Conservation (phyloP, 1,284 basidiomycete species). For the Trametes versicolor region DNA sequence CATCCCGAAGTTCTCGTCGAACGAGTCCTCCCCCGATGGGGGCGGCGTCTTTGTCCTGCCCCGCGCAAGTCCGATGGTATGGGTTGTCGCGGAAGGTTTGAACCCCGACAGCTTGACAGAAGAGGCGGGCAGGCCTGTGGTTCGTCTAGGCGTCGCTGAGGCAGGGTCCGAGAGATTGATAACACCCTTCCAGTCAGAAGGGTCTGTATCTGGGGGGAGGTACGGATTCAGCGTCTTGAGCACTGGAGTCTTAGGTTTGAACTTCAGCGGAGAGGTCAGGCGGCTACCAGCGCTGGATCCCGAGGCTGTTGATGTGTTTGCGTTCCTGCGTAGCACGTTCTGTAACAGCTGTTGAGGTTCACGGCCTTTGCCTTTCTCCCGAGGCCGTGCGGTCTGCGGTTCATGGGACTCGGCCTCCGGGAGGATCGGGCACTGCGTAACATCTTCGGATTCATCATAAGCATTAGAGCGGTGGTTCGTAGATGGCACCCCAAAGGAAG, state of each 20-base stretch:
- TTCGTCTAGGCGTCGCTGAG: constrained; percentile 44
- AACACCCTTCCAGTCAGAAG: constrained; percentile 74
- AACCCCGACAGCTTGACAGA: constrained; percentile 39
- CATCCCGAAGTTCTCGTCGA: constrained; percentile 79
- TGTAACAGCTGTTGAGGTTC: constrained; percentile 54
- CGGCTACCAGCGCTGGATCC: constrained; percentile 25
- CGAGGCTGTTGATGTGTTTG: constrained; percentile 33
- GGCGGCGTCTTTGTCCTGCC: constrained; percentile 41
- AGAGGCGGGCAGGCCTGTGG: constrained; percentile 38
- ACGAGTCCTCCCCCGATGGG: constrained; percentile 49
- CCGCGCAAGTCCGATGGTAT: constrained; percentile 18
- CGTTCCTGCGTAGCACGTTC: constrained; percentile 60
- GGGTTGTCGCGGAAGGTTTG: constrained; percentile 27
- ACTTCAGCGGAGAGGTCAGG: constrained; percentile 51
- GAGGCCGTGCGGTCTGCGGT: constrained; percentile 15
- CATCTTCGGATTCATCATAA: constrained; percentile 39
- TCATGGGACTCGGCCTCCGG: constrained; percentile 5
- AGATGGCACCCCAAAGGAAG: constrained; percentile 36
- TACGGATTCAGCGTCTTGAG: constrained; percentile 72
- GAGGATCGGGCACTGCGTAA: constrained; percentile 39
- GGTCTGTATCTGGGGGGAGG: constrained; percentile 59
- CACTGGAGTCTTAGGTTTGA: constrained; percentile 65
- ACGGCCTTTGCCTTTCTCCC: constrained; percentile 56
- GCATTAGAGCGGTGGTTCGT: constrained; percentile 23
- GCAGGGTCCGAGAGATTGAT: constrained; percentile 77